A percentile compares a stretch with the other conserved stretches of the same genome.
Conservation (phyloP, 2,329 filamentous ascomycete species). For the Penicillium polonicum region DNA sequence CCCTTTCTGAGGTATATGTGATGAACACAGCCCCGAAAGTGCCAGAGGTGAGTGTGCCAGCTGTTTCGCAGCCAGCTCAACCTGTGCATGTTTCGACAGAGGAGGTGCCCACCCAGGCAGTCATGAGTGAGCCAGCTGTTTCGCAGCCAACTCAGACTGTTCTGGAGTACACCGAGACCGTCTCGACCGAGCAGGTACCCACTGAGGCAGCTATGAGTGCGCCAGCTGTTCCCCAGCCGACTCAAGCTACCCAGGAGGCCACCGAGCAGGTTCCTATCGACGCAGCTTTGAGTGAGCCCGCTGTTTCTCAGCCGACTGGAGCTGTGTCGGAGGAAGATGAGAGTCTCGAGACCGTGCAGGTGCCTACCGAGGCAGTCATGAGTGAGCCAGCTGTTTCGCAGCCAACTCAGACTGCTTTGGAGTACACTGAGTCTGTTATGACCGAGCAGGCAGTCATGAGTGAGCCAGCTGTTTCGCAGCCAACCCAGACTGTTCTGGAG, state of each 20-base stretch:
- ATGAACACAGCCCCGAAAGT: background rate
- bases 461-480: background rate
- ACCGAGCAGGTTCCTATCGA: background rate
- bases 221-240: background rate
- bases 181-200: background rate
- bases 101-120: background rate
- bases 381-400: background rate
- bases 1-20: background rate
- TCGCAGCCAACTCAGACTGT: background rate
- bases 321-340: background rate
- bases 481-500: background rate
- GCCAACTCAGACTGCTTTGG: background rate
- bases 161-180: background rate
- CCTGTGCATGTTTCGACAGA: background rate
- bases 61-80: slow-evolving; percentile 1
- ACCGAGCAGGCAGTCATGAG: background rate
- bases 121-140: background rate
- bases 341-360: background rate
- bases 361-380: background rate
- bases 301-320: background rate
- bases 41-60: background rate
- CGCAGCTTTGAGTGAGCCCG: background rate
- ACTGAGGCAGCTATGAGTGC: background rate
- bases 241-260: background rate
- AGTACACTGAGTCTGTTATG: background rate